These are phyloP conservation scores for Cantharellus anzutake DNA, from an alignment of 768 basidiomycete genomes.

Conservation along the genomic window DNA sequence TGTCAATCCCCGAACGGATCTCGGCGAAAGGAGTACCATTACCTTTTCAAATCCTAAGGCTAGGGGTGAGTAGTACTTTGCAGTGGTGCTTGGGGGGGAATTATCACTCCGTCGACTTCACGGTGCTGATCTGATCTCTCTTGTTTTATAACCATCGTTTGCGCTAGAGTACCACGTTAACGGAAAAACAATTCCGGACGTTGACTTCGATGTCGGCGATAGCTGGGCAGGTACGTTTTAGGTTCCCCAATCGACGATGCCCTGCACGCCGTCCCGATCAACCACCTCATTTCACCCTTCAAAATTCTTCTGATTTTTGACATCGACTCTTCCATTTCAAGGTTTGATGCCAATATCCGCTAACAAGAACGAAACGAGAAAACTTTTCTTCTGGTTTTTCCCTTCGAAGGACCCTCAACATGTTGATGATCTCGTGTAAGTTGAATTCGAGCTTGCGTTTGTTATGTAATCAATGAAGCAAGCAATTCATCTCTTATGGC, in stretches of 20 bases:
- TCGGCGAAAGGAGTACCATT: not conserved
- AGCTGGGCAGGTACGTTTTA: conserved; percentile 1
- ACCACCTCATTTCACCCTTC: too few relatives aligned
- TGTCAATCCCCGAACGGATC: too few relatives aligned
- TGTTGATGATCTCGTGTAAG: not conserved
- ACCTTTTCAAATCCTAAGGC: not conserved
- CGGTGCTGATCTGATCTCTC: not conserved
- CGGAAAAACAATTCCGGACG: not conserved
- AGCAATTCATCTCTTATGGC: too few relatives aligned
- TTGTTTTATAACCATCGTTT: not conserved
- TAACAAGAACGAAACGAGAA: not conserved
- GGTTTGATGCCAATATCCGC: conserved; percentile 1
- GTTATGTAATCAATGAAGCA: too few relatives aligned
- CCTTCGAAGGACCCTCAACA: not conserved
- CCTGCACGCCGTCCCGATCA: too few relatives aligned
- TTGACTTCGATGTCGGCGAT: conserved; percentile 3
- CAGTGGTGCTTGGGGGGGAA: not conserved
- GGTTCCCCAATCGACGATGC: too few relatives aligned
- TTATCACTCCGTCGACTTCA: not conserved
- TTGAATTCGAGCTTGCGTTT: not conserved
- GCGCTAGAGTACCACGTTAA: conserved; percentile 4
- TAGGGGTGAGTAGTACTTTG: not conserved
- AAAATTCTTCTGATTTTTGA: not conserved
- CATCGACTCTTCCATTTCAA: not conserved
- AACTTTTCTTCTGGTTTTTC: conserved; percentile 6